These are phyloP conservation scores for Exophiala xenobiotica DNA, from an alignment of 2,329 filamentous ascomycete species.

Conservation along the genomic window DNA sequence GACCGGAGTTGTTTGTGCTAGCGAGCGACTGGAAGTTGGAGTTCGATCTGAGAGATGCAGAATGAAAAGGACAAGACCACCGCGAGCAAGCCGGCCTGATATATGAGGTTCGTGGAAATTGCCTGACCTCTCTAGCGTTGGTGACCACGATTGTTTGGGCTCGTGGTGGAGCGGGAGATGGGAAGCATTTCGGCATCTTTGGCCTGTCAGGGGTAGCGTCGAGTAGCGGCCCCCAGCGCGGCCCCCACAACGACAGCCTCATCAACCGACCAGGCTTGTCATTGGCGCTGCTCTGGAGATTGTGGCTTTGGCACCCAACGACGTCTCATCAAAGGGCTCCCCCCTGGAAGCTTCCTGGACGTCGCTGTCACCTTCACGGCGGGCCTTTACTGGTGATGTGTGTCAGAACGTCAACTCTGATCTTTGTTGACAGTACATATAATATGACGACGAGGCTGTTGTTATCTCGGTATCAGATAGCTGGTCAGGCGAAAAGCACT, in stretches of 20 bases:
- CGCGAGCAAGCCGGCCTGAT: conserved; percentile 7
- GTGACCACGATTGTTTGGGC: conserved; percentile 1
- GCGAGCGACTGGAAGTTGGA: conserved; percentile 29
- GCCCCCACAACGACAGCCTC: conserved; percentile 9
- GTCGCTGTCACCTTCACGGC: conserved; percentile 4
- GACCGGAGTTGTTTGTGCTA: conserved; percentile 25
- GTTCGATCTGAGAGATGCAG: conserved; percentile 23
- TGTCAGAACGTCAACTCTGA: conserved; percentile 2
- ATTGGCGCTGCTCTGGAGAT: conserved; percentile 7
- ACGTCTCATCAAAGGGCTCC: conserved; percentile 6
- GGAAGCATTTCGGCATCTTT: conserved; percentile 10
- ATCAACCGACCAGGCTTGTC: conserved; percentile 6
- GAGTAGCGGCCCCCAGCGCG: neutral
- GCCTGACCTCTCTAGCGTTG: conserved; percentile 18
- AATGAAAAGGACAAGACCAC: conserved; percentile 8
- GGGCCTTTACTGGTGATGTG: conserved; percentile 10
- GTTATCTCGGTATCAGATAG: neutral
- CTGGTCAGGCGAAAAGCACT: neutral
- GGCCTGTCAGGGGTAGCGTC: conserved; percentile 16
- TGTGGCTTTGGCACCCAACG: neutral
- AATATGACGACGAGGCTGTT: neutral
- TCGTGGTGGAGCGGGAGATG: conserved; percentile 10
- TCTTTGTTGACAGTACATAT: conserved; percentile 2
- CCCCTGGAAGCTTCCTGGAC: neutral
- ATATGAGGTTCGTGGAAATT: conserved; percentile 22